These are phyloP conservation scores for Phytophthora lateralis DNA, from an alignment of 352 stramenopile species.

Conservation along the genomic window DNA sequence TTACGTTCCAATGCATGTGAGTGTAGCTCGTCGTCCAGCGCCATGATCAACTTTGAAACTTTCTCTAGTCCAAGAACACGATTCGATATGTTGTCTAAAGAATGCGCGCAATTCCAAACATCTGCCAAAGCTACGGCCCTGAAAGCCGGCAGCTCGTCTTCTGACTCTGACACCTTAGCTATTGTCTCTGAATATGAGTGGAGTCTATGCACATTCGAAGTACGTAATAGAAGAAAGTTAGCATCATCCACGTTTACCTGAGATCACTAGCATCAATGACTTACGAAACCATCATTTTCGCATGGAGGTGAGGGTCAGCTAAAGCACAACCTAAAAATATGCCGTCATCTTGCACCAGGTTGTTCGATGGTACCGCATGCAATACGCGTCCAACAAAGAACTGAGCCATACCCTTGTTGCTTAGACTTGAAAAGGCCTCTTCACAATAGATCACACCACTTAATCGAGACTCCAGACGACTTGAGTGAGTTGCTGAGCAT, in stretches of 20 bases:
- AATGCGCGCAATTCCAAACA: conserved; percentile 36
- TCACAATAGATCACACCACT: conserved; percentile 38
- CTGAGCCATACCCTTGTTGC: conserved; percentile 26
- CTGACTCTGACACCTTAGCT: conserved; percentile 1
- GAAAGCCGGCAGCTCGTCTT: conserved; percentile 12
- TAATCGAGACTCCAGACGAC: conserved; percentile 43
- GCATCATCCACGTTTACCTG: neutral
- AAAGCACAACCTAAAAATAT: conserved; percentile 35
- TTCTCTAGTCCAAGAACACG: conserved; percentile 20
- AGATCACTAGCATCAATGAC: neutral
- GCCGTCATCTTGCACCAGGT: conserved; percentile 32
- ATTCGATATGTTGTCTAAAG: conserved; percentile 18
- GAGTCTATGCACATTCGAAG: conserved; percentile 14
- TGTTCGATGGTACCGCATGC: conserved; percentile 33
- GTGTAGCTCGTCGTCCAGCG: conserved; percentile 6
- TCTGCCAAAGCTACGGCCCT: conserved; percentile 32
- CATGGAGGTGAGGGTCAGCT: conserved; percentile 27
- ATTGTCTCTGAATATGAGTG: conserved; percentile 28
- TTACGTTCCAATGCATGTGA: neutral
- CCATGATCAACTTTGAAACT: conserved; percentile 24
- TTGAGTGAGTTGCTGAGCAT: conserved; percentile 36
- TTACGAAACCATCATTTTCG: conserved; percentile 26
- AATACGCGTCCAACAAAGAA: conserved; percentile 48
- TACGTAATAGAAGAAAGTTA: conserved; percentile 5
- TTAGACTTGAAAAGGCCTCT: conserved; percentile 24